Percentiles rank a stretch among this genome's conserved stretches.
Evolutionary conservation across 352 stramenopile genomes (phyloP).

Genomic region (Globisporangium mamillatum): DNA sequence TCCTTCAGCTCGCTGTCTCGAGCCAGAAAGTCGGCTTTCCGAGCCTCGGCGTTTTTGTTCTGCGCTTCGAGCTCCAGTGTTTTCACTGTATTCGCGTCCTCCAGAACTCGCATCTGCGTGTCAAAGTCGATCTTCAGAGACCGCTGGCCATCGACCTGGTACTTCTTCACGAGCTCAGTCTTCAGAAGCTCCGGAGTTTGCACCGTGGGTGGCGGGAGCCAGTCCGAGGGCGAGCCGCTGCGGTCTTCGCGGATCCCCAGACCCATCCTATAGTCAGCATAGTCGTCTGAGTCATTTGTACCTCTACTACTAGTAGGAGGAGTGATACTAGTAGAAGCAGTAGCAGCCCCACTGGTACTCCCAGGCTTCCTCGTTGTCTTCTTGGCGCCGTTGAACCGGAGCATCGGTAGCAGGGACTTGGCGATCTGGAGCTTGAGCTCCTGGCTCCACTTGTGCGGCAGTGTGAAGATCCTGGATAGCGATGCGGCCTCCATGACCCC

Average conservation of each 20-base stretch:
- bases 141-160: slow-evolving; percentile 31
- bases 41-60: slow-evolving; percentile 19
- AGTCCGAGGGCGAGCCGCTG: slow-evolving; percentile 15
- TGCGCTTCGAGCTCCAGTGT: slow-evolving; percentile 18
- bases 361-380: neutral
- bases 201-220: slow-evolving; percentile 24
- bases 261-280: slow-evolving; percentile 27
- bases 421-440: slow-evolving; percentile 54
- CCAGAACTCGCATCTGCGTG: slow-evolving; percentile 20
- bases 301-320: no score
- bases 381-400: slow-evolving; percentile 31
- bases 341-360: no score
- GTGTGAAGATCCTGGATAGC: slow-evolving; percentile 34
- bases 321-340: no score
- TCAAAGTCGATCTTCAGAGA: slow-evolving; percentile 27
- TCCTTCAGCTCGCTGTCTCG: slow-evolving; percentile 37
- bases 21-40: slow-evolving; percentile 20
- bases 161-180: slow-evolving; percentile 33
- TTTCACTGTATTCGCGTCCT: slow-evolving; percentile 14
- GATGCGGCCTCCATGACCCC: slow-evolving; percentile 41
- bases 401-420: slow-evolving; percentile 25
- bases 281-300: slow-evolving; percentile 1
- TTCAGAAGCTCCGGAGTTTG: slow-evolving; percentile 20
- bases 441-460: slow-evolving; percentile 38
- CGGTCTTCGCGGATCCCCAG: slow-evolving; percentile 37